A percentile compares a stretch with the other conserved stretches of the same genome.
Evolutionary conservation across 2,329 filamentous ascomycete genomes (phyloP).

Genomic region (Chaetomium sp.): DNA sequence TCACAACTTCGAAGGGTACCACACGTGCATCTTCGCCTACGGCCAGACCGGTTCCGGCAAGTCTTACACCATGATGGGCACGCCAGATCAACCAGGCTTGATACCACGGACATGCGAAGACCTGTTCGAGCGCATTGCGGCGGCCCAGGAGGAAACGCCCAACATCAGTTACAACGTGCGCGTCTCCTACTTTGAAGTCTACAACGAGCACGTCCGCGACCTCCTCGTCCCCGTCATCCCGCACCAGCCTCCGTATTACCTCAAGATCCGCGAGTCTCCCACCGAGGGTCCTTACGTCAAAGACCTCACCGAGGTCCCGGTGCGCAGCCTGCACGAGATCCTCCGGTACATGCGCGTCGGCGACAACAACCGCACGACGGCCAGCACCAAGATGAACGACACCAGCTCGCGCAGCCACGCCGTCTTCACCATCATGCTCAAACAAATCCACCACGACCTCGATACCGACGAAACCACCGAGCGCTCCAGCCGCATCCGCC

Average conservation of each 20-base stretch:
- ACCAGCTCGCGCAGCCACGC: conserved; percentile 95
- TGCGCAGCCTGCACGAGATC: conserved; percentile 84
- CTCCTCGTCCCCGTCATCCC: conserved; percentile 73
- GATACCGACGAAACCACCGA: conserved; percentile 98
- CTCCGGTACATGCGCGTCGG: conserved; percentile 88
- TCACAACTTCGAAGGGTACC: conserved; percentile 99
- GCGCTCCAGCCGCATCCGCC: conserved; percentile 85
- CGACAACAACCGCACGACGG: conserved; percentile 82
- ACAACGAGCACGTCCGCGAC: conserved; percentile 98
- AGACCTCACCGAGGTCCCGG: conserved; percentile 89
- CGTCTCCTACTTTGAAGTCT: conserved; percentile 98
- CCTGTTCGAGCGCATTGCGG: conserved; percentile 89
- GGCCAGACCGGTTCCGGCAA: conserved; percentile 97
- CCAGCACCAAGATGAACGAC: conserved; percentile 99
- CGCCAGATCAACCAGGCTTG: conserved; percentile 78
- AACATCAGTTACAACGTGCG: conserved; percentile 97
- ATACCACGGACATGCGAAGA: conserved; percentile 96
- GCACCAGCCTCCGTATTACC: conserved; percentile 80
- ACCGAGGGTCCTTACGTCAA: conserved; percentile 96
- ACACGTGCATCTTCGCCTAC: conserved; percentile 98
- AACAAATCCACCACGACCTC: conserved; percentile 97
- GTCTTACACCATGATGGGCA: conserved; percentile 98
- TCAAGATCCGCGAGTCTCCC: conserved; percentile 95
- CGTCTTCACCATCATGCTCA: conserved; percentile 96
- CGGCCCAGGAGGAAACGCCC: conserved; percentile 72